phyloP scores from a whole-genome alignment of 2,329 filamentous ascomycete species.

The Neofusicoccum umdonicola region DNA sequence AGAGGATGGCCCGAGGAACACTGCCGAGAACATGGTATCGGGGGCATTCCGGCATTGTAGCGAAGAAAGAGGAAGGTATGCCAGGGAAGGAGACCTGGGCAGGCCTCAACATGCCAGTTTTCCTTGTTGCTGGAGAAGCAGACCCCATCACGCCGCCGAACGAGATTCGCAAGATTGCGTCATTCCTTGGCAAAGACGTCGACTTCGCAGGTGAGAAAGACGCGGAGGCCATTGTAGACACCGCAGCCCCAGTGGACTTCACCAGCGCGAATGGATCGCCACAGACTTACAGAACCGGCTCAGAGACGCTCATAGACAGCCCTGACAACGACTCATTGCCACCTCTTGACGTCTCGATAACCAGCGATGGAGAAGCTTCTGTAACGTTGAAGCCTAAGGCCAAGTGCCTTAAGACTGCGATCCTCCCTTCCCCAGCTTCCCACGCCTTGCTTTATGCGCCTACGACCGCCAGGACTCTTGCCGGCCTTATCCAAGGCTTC shows the following conservation, averaged over 20 bases:
- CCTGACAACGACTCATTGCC: constrained; percentile 3
- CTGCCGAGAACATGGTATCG: constrained; percentile 49
- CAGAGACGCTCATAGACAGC: constrained; percentile 12
- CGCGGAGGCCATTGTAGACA: constrained; percentile 43
- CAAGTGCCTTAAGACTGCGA: constrained; percentile 60
- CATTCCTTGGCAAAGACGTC: constrained; percentile 39
- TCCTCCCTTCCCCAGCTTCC: constrained; percentile 73
- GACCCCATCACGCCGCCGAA: constrained; percentile 73
- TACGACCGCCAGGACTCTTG: constrained; percentile 69
- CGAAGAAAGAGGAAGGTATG: constrained; percentile 57
- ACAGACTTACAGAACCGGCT: constrained; percentile 8
- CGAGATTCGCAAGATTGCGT: constrained; percentile 67
- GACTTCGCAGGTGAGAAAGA: not conserved
- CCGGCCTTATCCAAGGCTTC: constrained; percentile 81
- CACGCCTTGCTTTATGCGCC: constrained; percentile 84
- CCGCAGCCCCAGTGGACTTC: constrained; percentile 49
- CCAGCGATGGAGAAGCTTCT: constrained; percentile 44
- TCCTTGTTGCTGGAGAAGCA: constrained; percentile 72
- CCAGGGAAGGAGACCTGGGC: constrained; percentile 71
- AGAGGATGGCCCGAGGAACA: constrained; percentile 73
- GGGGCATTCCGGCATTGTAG: constrained; percentile 37
- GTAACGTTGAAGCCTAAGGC: constrained; percentile 32
- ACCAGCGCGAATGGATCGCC: constrained; percentile 24
- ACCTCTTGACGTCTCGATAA: constrained; percentile 19
- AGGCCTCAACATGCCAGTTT: constrained; percentile 69